Evolutionary conservation across 169 alveolate species (phyloP), one percentile per base, ranked within the genome.

Genomic region (Plasmodium malariae): DNA sequence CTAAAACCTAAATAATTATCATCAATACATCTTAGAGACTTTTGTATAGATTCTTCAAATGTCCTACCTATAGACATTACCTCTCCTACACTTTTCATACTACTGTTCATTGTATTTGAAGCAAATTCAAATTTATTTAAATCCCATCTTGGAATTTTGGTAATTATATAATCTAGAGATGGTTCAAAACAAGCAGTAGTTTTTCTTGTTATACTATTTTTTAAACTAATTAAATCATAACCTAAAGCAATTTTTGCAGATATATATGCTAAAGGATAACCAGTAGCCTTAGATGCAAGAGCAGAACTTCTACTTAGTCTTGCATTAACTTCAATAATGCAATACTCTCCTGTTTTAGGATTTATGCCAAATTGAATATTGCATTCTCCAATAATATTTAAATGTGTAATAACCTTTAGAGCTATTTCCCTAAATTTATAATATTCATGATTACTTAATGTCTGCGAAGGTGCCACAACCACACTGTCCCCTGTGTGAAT

Each of bases 111-210:
- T 34, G 86, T 48, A 17, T 88, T 93, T 21, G 95, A 96, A 34
- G 95, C 97, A 51, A 91, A 90, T 45, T 94, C 96, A 87, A 96
- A 96, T 87, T 96, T 96, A 51, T 91, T 89, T 68, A 96, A 87
- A 57, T 96, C 98, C 98, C 98, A 93, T 73, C 96, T 88, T 49
- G 98, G 98, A 24, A 95, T 93, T 92, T 96, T 96, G 7, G 95
- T 95, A 21, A 95, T 97, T 49, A 93, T 89, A 73, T 96, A 96
- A 85, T 96, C 98, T 34, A 96, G 93, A 65, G 96, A 88, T 14
- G 98, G 98, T 88, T 96, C 98, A 88, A 94, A 96, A 92, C 98
- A 96, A 6, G 98, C 98, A 5, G 98, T 95, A 6, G 98, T 96
- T 87, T 90, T 92, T 73, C 87, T 87, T 6, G 98, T 96, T 63